Conservation (phyloP, 805 yeast genomes). For the Debaryomyces tyrocola region DNA sequence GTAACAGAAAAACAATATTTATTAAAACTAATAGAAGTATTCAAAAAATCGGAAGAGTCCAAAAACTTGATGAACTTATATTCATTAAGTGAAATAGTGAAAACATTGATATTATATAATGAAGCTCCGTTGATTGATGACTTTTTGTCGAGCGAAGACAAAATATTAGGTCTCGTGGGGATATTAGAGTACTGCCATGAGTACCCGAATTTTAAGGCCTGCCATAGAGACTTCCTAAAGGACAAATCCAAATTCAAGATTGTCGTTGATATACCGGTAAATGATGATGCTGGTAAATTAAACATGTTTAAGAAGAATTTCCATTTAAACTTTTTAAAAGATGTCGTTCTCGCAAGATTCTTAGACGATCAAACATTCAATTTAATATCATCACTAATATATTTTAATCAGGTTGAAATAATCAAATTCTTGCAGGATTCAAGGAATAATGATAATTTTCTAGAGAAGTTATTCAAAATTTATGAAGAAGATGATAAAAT, state of each 20-base stretch:
- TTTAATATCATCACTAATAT: slow-evolving; percentile 65
- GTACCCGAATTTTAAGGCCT: slow-evolving; percentile 75
- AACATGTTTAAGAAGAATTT: slow-evolving; percentile 69
- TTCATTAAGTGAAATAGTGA: slow-evolving; percentile 69
- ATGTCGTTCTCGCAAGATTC: slow-evolving; percentile 78
- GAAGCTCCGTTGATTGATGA: slow-evolving; percentile 47
- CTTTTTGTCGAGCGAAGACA: slow-evolving; percentile 30
- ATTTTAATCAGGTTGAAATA: slow-evolving; percentile 66
- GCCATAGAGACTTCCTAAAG: slow-evolving; percentile 65
- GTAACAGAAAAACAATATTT: slow-evolving; percentile 58
- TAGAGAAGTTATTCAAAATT: slow-evolving; percentile 57
- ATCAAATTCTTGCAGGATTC: slow-evolving; percentile 57
- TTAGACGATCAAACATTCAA: slow-evolving; percentile 79
- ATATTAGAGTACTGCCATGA: slow-evolving; percentile 88
- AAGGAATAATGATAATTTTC: slow-evolving; percentile 40
- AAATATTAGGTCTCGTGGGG: slow-evolving; percentile 60
- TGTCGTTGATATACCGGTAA: slow-evolving; percentile 59
- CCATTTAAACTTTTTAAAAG: slow-evolving; percentile 77
- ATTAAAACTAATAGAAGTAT: slow-evolving; percentile 48
- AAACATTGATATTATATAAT: slow-evolving; percentile 68
- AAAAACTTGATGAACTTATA: slow-evolving; percentile 59
- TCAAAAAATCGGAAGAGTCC: slow-evolving; percentile 54
- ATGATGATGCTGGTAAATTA: slow-evolving; percentile 43
- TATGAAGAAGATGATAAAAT: slow-evolving; percentile 33
- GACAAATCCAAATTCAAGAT: slow-evolving; percentile 66